A percentile compares a stretch with the other conserved stretches of the same genome.
Evolutionary conservation across 192 early-diverging fungal species (phyloP).

Genomic region (Funneliformis geosporum): DNA sequence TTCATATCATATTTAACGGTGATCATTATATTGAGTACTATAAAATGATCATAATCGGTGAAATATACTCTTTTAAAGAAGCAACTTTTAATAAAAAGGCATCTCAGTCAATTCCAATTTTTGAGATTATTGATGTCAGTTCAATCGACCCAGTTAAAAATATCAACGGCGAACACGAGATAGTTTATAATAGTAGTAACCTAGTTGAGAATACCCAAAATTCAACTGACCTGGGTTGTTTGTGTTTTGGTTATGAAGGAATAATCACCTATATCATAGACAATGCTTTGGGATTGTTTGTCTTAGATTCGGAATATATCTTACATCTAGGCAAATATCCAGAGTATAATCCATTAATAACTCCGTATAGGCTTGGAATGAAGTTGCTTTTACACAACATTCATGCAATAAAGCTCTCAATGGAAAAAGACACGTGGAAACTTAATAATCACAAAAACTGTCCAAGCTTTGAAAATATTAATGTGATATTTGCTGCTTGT

Average conservation of each 20-base stretch:
- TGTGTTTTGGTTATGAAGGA: background rate
- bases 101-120: background rate
- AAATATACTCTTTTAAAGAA: background rate
- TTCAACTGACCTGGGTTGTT: background rate
- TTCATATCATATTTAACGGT: background rate
- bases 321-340: background rate
- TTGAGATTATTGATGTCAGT: background rate
- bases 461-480: background rate
- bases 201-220: background rate
- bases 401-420: background rate
- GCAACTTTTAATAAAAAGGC: background rate
- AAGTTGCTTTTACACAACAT: slow-evolving; percentile 8
- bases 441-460: background rate
- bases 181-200: background rate
- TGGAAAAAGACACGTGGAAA: background rate
- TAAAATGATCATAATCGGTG: background rate
- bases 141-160: background rate
- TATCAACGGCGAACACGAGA: background rate
- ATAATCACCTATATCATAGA: slow-evolving; percentile 11
- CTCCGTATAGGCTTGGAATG: background rate
- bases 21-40: background rate
- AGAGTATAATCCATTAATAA: background rate
- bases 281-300: slow-evolving; percentile 20
- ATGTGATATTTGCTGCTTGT: slow-evolving; percentile 9
- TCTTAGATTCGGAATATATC: background rate